These are phyloP conservation scores for Rhodotorula paludigena DNA, from an alignment of 768 basidiomycete species.

Conservation along the genomic window DNA sequence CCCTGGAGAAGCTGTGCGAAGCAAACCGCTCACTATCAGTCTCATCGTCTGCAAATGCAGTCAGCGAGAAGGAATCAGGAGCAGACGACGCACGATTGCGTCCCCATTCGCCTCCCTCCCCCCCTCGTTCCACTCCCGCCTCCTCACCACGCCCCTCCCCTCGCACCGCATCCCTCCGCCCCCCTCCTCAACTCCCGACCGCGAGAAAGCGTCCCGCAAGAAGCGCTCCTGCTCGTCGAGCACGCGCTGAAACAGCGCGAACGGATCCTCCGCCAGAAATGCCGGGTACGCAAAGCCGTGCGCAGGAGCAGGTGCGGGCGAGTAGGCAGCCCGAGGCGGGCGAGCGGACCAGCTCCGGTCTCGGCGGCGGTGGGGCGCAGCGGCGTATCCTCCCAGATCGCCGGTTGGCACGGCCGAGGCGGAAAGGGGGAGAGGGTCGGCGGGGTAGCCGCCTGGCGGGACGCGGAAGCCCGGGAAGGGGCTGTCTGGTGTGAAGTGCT, in stretches of 20 bases:
- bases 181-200: background rate
- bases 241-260: background rate
- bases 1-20: background rate
- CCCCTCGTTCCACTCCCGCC: slow-evolving; percentile 1
- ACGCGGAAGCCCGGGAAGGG: slow-evolving; percentile 4
- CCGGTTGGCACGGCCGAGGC: too few species aligned
- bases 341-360: background rate
- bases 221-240: background rate
- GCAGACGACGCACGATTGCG: background rate
- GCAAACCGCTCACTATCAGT: too few species aligned
- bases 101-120: background rate
- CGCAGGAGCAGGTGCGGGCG: background rate
- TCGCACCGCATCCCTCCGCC: too few species aligned
- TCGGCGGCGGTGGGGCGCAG: background rate
- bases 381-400: too few species aligned
- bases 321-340: background rate
- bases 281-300: too few species aligned
- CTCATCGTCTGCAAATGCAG: background rate
- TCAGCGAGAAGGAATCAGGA: too few species aligned
- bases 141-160: background rate
- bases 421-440: background rate
- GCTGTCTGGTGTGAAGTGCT: background rate
- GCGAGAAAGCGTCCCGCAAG: background rate
- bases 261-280: too few species aligned
- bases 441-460: slow-evolving; percentile 11